Conservation (phyloP, 176 grass and related monocot species). For the Tuctoria greenei region DNA sequence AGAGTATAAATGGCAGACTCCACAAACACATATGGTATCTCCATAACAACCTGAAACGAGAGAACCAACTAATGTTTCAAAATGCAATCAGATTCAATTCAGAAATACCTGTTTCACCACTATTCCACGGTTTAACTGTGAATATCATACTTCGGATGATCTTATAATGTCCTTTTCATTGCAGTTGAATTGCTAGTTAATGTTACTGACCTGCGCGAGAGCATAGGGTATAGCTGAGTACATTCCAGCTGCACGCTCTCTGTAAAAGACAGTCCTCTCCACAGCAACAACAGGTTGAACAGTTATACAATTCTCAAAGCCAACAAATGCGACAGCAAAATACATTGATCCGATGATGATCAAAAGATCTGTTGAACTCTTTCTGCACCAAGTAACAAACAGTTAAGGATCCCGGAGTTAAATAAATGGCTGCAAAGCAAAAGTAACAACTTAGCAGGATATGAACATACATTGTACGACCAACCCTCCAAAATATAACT, state of each 20-base stretch:
- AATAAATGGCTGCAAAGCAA: slow-evolving; percentile 7
- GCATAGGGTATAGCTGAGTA: slow-evolving; percentile 85
- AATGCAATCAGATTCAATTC: slow-evolving; percentile 20
- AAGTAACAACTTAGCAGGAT: slow-evolving; percentile 15
- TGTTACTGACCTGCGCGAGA: slow-evolving; percentile 57
- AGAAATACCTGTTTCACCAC: neutral
- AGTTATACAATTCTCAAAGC: slow-evolving; percentile 55
- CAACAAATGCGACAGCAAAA: slow-evolving; percentile 69
- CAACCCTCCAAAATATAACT: slow-evolving; percentile 79
- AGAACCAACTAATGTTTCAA: neutral
- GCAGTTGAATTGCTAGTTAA: slow-evolving; percentile 28
- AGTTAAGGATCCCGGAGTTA: slow-evolving; percentile 21
- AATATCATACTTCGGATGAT: neutral
- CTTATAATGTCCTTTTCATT: neutral
- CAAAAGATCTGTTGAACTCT: slow-evolving; percentile 48
- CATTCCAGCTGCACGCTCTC: slow-evolving; percentile 71
- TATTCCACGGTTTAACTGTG: slow-evolving; percentile 4
- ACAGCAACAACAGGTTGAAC: slow-evolving; percentile 65
- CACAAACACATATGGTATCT: slow-evolving; percentile 75
- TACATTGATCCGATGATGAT: slow-evolving; percentile 67
- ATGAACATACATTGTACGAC: slow-evolving; percentile 56
- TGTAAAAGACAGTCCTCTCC: slow-evolving; percentile 76
- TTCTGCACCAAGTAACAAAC: slow-evolving; percentile 42
- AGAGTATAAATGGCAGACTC: slow-evolving; percentile 45
- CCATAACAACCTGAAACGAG: slow-evolving; percentile 61